A percentile compares a stretch with the other conserved stretches of the same genome.
These are phyloP conservation scores for Ganoderma boninense DNA, from an alignment of 1,284 basidiomycete species.

Conservation along the genomic window DNA sequence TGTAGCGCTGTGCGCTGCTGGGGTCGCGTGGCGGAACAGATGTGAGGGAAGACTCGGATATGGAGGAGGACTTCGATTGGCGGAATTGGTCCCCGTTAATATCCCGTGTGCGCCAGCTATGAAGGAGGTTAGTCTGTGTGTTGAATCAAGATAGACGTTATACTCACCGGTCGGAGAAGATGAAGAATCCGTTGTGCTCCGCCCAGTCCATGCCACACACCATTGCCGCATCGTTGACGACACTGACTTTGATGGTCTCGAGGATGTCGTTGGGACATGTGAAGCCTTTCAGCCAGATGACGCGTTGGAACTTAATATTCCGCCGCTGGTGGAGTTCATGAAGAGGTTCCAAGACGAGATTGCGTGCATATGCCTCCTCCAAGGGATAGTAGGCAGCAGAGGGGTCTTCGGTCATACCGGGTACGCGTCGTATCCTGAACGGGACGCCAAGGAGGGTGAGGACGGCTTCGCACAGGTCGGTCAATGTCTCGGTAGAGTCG, in stretches of 20 bases:
- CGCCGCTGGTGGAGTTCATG: constrained; percentile 81
- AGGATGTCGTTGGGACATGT: constrained; percentile 96
- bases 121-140: background rate
- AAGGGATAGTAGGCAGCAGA: constrained; percentile 90
- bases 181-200: constrained; percentile 94
- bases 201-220: constrained; percentile 99
- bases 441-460: constrained; percentile 90
- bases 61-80: constrained; percentile 91
- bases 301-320: constrained; percentile 85
- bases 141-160: background rate
- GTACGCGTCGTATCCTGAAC: constrained; percentile 87
- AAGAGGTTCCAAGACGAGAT: constrained; percentile 91
- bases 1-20: constrained; percentile 83
- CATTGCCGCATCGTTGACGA: constrained; percentile 92
- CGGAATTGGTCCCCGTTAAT: constrained; percentile 96
- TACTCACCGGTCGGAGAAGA: constrained; percentile 90
- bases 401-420: constrained; percentile 89
- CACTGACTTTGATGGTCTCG: constrained; percentile 90
- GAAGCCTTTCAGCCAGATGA: constrained; percentile 97
- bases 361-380: constrained; percentile 93
- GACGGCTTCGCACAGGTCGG: constrained; percentile 92
- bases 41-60: constrained; percentile 69
- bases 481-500: constrained; percentile 92
- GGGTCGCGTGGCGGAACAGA: constrained; percentile 86
- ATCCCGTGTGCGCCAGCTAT: constrained; percentile 93